Evolutionary conservation across 768 basidiomycete species (phyloP), one percentile per base, ranked within the genome.

Genomic region (Myochromella boudieri): DNA sequence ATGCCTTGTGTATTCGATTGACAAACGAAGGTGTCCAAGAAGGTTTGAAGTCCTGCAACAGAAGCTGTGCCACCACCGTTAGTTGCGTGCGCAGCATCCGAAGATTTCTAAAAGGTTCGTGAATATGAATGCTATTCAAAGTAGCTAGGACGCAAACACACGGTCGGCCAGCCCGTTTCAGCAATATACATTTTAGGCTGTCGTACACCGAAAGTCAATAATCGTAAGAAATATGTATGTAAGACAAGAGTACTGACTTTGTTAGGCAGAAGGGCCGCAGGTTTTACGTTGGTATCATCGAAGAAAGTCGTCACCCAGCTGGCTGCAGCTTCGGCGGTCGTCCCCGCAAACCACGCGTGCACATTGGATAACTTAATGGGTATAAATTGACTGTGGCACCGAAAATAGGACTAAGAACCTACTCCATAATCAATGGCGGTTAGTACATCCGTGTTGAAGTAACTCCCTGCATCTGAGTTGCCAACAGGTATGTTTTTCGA

Each of bases 281-380:
- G 69, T 12, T 59, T 59, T 11, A 89, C 79, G 56, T 95, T 83
- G 8, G 71, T 81, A 20, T 78, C 68, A 37, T 86, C 58, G 68
- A 94, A 97, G 73, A 90, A 97, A 0, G 75, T 56, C 31, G 67
- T 72, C 3, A 92, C 93, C 95, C 95, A 99, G 6, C 55, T 72
- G 1, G 95, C 84, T 1, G 93, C 90, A n/a, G 74, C 64, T 10
- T 79, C 66, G 17, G 87, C 79, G 2, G 81, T 75, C 18, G 84
- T 78, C 52, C 85, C 82, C 11, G 88, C 95, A 67, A 97, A 97
- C 91, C 91, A 94, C 6, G 93, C 84, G 61, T 95, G 93, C n/a
- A 93, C 91, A 53, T 97, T 95, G 9, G 91, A 80, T 78, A 94
- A 75, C 84, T n/a, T 86, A 51, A 9, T 33, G 26, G 15, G 17